These are phyloP conservation scores for Geum urbanum DNA, from an alignment of 306 rosid species.

Conservation along the genomic window DNA sequence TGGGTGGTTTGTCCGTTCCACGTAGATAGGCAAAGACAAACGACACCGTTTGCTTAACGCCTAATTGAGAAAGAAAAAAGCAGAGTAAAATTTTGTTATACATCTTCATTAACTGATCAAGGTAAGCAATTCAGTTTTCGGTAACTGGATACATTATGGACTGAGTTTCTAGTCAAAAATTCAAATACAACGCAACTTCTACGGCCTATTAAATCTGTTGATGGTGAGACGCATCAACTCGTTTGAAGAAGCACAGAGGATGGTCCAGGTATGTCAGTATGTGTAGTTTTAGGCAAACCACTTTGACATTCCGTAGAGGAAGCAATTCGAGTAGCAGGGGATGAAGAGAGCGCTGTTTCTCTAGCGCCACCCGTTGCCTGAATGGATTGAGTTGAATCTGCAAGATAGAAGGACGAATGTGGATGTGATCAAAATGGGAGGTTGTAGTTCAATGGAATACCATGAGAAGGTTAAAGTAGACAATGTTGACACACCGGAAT, in stretches of 20 bases:
- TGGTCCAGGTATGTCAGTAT: neutral
- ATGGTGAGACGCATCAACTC: neutral
- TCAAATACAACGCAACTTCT: no score
- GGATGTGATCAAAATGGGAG: neutral
- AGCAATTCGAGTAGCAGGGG: conserved; percentile 91
- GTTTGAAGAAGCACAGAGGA: neutral
- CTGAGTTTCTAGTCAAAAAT: no score
- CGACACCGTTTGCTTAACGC: neutral
- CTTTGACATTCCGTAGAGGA: conserved; percentile 61
- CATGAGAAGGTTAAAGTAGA: neutral
- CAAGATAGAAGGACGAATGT: conserved; percentile 25
- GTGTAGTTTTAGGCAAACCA: neutral
- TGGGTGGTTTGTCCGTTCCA: neutral
- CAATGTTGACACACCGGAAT: conserved; percentile 49
- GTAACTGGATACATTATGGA: no score
- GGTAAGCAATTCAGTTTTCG: no score
- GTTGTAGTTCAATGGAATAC: neutral
- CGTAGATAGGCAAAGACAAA: neutral
- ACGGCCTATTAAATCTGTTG: neutral
- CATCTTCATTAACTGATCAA: no score
- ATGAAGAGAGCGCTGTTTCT: conserved; percentile 63
- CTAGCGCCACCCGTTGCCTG: conserved; percentile 76
- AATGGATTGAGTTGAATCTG: conserved; percentile 91
- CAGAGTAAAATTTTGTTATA: neutral
- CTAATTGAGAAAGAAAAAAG: neutral